Evolutionary conservation across 345 rosid species (phyloP).

Genomic region (Linum usitatissimum): DNA sequence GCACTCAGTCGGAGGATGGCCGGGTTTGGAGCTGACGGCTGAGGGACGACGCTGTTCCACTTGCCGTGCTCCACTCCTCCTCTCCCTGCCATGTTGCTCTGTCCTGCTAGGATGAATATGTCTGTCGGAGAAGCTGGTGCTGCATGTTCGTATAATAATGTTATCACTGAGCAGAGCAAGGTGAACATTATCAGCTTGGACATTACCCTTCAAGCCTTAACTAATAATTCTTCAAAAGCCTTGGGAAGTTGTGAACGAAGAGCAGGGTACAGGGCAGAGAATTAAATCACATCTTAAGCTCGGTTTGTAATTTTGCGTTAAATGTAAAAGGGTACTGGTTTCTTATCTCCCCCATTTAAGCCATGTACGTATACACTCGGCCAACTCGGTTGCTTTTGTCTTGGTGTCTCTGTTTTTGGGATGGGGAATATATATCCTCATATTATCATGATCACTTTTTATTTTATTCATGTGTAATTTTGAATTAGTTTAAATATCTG

Average conservation of each 20-base stretch:
- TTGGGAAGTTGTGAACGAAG: background rate
- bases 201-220: background rate
- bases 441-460: too few relatives aligned
- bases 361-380: background rate
- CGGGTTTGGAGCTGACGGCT: conserved; percentile 11
- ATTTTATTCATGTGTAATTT: background rate
- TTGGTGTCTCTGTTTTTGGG: background rate
- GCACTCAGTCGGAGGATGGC: conserved; percentile 12
- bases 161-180: background rate
- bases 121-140: conserved; percentile 5
- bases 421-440: background rate
- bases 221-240: background rate
- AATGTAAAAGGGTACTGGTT: background rate
- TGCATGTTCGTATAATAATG: background rate
- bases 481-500: too few relatives aligned
- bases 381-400: background rate
- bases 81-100: conserved; percentile 23
- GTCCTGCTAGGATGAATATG: conserved; percentile 17
- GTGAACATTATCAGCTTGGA: background rate
- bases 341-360: background rate
- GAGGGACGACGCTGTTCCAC: conserved; percentile 14
- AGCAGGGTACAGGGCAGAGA: background rate
- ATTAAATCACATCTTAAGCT: too few relatives aligned
- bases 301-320: background rate
- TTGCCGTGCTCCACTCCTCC: conserved; percentile 13